These are phyloP conservation scores for Crassisporium funariophilum DNA, from an alignment of 768 basidiomycete genomes.

Conservation along the genomic window DNA sequence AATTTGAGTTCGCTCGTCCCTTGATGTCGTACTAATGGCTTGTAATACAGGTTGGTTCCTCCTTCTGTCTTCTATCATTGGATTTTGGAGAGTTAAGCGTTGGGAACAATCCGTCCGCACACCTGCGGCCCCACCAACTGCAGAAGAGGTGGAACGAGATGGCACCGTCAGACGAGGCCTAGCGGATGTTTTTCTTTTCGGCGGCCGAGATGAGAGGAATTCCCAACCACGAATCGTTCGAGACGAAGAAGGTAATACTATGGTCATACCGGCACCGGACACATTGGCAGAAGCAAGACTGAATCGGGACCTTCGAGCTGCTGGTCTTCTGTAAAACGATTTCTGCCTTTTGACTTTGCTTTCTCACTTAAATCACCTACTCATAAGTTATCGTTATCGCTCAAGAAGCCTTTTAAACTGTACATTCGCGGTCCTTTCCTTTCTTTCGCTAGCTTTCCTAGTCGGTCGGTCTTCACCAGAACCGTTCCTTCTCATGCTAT, in stretches of 20 bases:
- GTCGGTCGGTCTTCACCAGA: no score
- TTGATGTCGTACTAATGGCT: constrained; percentile 2
- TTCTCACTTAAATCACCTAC: constrained; percentile 3
- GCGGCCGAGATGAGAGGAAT: no score
- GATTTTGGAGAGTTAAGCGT: constrained; percentile 83
- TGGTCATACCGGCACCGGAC: constrained; percentile 28
- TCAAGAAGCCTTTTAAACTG: no score
- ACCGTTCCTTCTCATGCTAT: background rate
- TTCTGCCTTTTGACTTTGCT: constrained; percentile 6
- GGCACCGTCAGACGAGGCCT: constrained; percentile 51
- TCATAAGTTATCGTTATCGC: constrained; percentile 10
- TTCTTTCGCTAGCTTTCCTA: background rate
- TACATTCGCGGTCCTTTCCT: background rate
- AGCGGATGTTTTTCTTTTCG: constrained; percentile 53
- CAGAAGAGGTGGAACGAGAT: constrained; percentile 55
- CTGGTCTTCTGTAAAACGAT: constrained; percentile 50
- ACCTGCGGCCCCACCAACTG: constrained; percentile 35
- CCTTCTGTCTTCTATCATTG: constrained; percentile 78
- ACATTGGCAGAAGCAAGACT: constrained; percentile 48
- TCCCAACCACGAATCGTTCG: no score
- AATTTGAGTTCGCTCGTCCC: constrained; percentile 12
- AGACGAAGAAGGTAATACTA: constrained; percentile 1
- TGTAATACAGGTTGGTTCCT: constrained; percentile 82
- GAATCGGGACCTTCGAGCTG: constrained; percentile 49
- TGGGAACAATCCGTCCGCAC: constrained; percentile 76